Base-by-base conservation (phyloP, 2,329 filamentous ascomycete species). In the Botrytis byssoidea region DNA sequence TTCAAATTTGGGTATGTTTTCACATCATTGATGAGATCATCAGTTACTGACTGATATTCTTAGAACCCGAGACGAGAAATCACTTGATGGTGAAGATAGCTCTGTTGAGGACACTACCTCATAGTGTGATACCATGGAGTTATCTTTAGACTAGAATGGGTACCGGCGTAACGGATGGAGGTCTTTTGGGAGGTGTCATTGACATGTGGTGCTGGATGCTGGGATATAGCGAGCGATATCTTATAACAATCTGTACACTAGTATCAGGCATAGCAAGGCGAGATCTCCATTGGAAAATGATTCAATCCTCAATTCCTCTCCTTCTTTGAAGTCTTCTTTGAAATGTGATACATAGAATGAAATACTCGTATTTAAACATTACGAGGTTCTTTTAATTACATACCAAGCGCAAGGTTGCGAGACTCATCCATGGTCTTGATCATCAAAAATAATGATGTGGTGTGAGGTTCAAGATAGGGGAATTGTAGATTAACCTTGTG, bases 401-500 rank as follows among this genome's bases (percentile, higher is more conserved):
- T 18, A 9, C n/a, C n/a, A 32, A 57, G 51, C 6, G n/a, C 7
- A 60, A 44, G n/a, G 25, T 37, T 64, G 3, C 40, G 6, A n/a
- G 9, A 64, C 12, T 29, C 37, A 64, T 64, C 4, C 61, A 64
- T 44, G n/a, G 37, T 29, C 37, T 64, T 16, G 14, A 64, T 6
- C 10, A 7, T 37, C 4, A 63, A n/a, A 4, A 18, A 20, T 20
- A 18, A 18, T 64, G 25, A 20, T 64, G 37, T 42, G 1, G 7
- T 22, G 40, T 64, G 61, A 64, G 37, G 60, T 18, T 64, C 60
- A 64, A 22, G 37, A 64, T 40, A 64, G 60, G 37, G 60, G 60
- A 29, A 35, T 32, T 32, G 32, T 32, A 32, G 35, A 64, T 20
- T 1, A 29, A n/a, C n/a, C n/a, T n/a, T n/a, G n/a, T 20, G 4